Evolutionary conservation across 495 filamentous ascomycete species (phyloP).

Genomic region (Coniosporium apollinis): DNA sequence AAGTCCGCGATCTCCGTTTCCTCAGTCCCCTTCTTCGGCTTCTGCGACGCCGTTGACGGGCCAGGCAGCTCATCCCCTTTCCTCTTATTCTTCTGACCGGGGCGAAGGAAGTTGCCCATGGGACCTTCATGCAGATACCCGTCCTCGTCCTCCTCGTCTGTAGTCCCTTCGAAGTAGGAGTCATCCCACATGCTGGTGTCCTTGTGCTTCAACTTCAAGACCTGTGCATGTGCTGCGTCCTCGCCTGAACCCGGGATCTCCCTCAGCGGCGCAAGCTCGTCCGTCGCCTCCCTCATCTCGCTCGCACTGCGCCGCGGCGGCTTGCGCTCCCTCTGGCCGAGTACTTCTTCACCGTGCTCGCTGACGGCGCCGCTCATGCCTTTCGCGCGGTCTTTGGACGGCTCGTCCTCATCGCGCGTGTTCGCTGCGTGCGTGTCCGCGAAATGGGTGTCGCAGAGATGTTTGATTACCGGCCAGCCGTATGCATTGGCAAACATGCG

Average conservation of each 20-base stretch:
- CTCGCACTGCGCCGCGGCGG: slow-evolving; percentile 44
- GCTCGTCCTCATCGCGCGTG: slow-evolving; percentile 40
- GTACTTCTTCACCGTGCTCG: slow-evolving; percentile 36
- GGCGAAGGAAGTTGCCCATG: slow-evolving; percentile 14
- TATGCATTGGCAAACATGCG: slow-evolving; percentile 94
- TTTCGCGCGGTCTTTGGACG: slow-evolving; percentile 33
- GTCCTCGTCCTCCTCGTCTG: slow-evolving; percentile 18
- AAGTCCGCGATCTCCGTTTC: slow-evolving; percentile 19
- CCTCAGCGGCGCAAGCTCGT: slow-evolving; percentile 18
- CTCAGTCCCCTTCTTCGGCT: slow-evolving; percentile 6
- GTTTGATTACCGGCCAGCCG: slow-evolving; percentile 91
- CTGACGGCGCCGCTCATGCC: slow-evolving; percentile 20
- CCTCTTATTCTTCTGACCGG: slow-evolving; percentile 2
- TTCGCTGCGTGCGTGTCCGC: slow-evolving; percentile 43
- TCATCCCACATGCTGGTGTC: slow-evolving; percentile 21
- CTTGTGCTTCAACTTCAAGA: slow-evolving; percentile 1
- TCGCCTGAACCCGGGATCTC: background rate
- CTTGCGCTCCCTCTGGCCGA: slow-evolving; percentile 44
- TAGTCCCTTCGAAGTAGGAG: slow-evolving; percentile 18
- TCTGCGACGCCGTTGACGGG: slow-evolving; percentile 5
- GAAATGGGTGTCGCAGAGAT: slow-evolving; percentile 88
- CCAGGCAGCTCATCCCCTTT: slow-evolving; percentile 3
- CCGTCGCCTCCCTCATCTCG: slow-evolving; percentile 21
- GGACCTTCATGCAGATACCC: slow-evolving; percentile 13
- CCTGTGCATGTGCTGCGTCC: slow-evolving; percentile 4